Base-by-base conservation (phyloP, 1,139 yeast genomes). In the Suhomyces terraborum region DNA sequence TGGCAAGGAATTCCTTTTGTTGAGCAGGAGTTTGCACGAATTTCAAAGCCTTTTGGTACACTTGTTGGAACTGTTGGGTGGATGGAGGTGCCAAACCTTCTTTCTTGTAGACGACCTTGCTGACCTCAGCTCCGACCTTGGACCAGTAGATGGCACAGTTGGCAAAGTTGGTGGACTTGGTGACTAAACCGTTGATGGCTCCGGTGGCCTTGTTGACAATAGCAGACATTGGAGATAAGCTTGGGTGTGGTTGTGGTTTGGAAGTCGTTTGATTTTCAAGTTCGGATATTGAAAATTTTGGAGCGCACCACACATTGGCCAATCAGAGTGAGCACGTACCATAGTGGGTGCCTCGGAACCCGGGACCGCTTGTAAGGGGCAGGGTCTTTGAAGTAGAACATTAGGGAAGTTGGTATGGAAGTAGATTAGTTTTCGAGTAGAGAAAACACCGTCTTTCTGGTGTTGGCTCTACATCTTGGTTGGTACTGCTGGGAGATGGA, bases 11-110 rank as follows among this genome's bases (percentile, higher is more conserved):
- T 55, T 58, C 82, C 76, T 64, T 79, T 73, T 64, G 80, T 65
- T 59, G 67, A 36, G 61, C 55, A 34, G 74, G 65, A 37, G 68
- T 61, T 54, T 68, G 60, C 48, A 70, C 41, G 51, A 65, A 64
- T 49, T 69, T 69, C 50, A 67, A 59, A 27, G 69, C 72, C 40
- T 60, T 57, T 50, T 80, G 73, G 76, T 86, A 89, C 35, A 86
- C 88, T 54, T 79, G 72, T 73, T 87, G 84, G 74, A 93, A 78
- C 65, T 89, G 91, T 48, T 81, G 79, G 46, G 76, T 60, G 34
- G 89, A 66, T 58, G 98, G 98, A 52, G 98, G 98, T 49, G 95
- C 88, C 59, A 93, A 75, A 50, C 91, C 95, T 74, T 93, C 98
- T 67, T 86, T 84, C 61, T 84, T 73, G 79, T 89, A 91, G 49